Evolutionary conservation across 192 early-diverging fungal species (phyloP).

Genomic region (Coemansia sp.): DNA sequence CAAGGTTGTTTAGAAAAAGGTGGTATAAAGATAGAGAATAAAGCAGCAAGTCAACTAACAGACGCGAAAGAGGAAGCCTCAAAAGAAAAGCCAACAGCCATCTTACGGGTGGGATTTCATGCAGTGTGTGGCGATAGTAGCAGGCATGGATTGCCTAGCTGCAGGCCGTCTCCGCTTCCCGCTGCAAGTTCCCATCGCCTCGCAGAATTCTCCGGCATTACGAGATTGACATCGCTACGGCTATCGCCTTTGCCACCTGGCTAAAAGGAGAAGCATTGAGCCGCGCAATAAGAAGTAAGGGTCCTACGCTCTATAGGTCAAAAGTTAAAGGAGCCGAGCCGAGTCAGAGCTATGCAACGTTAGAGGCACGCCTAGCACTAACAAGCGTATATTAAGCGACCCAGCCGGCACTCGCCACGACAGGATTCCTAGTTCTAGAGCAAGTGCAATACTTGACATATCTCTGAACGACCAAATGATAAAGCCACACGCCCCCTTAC

Average conservation of each 20-base stretch:
- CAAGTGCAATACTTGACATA: constrained; percentile 1
- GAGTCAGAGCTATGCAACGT: not conserved
- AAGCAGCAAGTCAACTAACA: not conserved
- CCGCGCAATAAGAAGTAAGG: not conserved
- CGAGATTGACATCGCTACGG: not conserved
- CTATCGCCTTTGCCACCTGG: not conserved
- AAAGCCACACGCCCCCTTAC: constrained; percentile 3
- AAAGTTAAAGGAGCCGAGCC: not conserved
- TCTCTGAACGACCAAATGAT: not conserved
- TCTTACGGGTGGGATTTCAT: not conserved
- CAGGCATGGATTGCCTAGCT: no score
- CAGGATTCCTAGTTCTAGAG: constrained; percentile 6
- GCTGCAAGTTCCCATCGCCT: not conserved
- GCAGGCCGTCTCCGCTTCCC: not conserved
- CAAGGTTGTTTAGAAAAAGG: not conserved
- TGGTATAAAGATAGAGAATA: not conserved
- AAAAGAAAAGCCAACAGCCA: not conserved
- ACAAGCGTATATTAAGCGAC: not conserved
- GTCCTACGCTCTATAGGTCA: not conserved
- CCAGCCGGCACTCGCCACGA: constrained; percentile 3
- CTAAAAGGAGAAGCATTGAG: not conserved
- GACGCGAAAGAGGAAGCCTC: not conserved
- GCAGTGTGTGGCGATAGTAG: no score
- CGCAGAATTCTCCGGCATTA: not conserved
- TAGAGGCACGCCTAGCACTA: not conserved